phyloP scores from a whole-genome alignment of 192 early-diverging fungal species.

The Phlyctochytrium planicorne region DNA sequence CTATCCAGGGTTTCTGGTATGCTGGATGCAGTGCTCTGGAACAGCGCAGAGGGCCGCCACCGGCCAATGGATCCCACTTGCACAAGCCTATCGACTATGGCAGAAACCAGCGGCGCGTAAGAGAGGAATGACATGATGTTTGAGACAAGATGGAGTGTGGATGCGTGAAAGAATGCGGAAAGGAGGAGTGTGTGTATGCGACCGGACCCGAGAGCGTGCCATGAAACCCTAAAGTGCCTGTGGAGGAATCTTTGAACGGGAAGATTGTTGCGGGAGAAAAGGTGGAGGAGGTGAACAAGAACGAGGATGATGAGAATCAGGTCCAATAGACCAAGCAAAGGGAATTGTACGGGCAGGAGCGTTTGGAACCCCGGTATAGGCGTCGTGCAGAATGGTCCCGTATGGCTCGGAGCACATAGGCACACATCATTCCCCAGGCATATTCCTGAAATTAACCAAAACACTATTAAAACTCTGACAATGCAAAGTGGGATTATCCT shows the following conservation, averaged over 20 bases:
- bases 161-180: background rate
- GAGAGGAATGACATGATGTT: background rate
- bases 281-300: background rate
- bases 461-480: too few relatives aligned
- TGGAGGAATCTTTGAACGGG: background rate
- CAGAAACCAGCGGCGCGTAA: background rate
- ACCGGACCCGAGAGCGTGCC: background rate
- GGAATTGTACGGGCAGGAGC: background rate
- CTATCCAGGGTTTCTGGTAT: background rate
- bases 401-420: background rate
- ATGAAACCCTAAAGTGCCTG: background rate
- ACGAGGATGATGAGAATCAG: background rate
- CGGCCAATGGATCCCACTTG: background rate
- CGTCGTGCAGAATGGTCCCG: background rate
- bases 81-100: background rate
- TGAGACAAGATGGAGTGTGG: background rate
- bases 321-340: background rate
- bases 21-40: too few relatives aligned
- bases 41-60: too few relatives aligned
- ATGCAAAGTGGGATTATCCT: background rate
- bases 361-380: constrained; percentile 1
- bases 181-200: constrained; percentile 1
- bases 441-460: background rate
- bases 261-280: background rate
- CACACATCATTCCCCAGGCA: background rate